Evolutionary conservation across 306 rosid genomes (phyloP).

Genomic region (Citrullus amarus): DNA sequence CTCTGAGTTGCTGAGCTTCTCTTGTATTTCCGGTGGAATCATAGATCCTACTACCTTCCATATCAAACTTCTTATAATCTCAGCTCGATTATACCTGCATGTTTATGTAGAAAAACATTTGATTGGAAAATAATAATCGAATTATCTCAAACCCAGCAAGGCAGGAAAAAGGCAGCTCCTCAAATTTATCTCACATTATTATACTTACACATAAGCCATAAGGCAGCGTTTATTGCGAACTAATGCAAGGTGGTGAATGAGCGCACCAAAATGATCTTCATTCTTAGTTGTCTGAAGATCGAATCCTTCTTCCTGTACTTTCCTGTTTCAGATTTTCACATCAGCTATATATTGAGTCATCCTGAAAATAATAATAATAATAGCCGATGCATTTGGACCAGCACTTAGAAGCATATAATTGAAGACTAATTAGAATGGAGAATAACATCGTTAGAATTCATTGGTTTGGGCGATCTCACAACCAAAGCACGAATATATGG

Average conservation of each 20-base stretch:
- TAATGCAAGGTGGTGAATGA: slow-evolving; percentile 76
- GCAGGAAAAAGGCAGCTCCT: not conserved
- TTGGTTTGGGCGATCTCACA: not conserved
- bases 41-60: slow-evolving; percentile 66
- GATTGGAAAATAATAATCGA: not conserved
- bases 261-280: slow-evolving; percentile 75
- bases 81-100: slow-evolving; percentile 59
- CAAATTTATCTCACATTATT: not conserved
- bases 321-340: slow-evolving; percentile 35
- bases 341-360: not conserved
- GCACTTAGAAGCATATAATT: not conserved
- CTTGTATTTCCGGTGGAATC: slow-evolving; percentile 65
- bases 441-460: not conserved
- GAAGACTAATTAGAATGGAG: too few relatives aligned
- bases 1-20: slow-evolving; percentile 60
- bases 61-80: slow-evolving; percentile 38
- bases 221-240: slow-evolving; percentile 85
- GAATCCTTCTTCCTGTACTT: slow-evolving; percentile 71
- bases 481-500: slow-evolving; percentile 79
- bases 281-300: slow-evolving; percentile 72
- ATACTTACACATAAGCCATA: slow-evolving; percentile 58
- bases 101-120: slow-evolving; percentile 7
- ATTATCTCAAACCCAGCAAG: not conserved
- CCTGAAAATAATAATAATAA: not conserved
- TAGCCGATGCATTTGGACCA: not conserved